A percentile compares a stretch with the other conserved stretches of the same genome.
Conservation (phyloP, 2,329 filamentous ascomycete species). For the Clarireedia homoeocarpa region DNA sequence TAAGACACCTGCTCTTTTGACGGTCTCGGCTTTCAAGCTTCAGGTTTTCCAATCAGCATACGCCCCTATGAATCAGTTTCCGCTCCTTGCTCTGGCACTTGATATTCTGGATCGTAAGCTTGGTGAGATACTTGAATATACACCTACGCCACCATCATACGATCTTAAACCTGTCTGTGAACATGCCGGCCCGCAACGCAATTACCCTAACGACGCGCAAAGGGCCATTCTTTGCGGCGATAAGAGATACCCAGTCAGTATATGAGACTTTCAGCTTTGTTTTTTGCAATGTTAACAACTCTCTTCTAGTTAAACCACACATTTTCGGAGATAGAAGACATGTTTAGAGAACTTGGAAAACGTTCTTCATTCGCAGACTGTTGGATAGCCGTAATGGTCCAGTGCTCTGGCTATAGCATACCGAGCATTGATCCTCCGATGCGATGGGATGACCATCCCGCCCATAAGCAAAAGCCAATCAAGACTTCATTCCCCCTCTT, state of each 20-base stretch:
- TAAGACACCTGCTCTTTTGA: constrained; percentile 20
- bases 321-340: constrained; percentile 19
- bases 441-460: constrained; percentile 25
- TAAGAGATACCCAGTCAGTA: constrained; percentile 23
- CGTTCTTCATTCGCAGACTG: constrained; percentile 19
- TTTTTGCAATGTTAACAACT: neutral
- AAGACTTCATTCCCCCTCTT: constrained; percentile 33
- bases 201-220: constrained; percentile 18
- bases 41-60: constrained; percentile 26
- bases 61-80: constrained; percentile 21
- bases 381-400: constrained; percentile 23
- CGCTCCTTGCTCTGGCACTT: constrained; percentile 18
- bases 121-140: constrained; percentile 30
- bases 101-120: constrained; percentile 30
- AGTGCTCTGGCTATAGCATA: constrained; percentile 22
- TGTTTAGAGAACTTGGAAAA: constrained; percentile 18
- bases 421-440: constrained; percentile 22
- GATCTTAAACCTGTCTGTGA: constrained; percentile 13
- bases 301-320: constrained; percentile 22
- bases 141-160: neutral
- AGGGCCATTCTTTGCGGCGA: constrained; percentile 26
- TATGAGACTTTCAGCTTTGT: neutral
- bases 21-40: constrained; percentile 22
- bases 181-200: constrained; percentile 5
- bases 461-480: constrained; percentile 21